A percentile compares a stretch with the other conserved stretches of the same genome.
Evolutionary conservation across 805 yeast species (phyloP).

Genomic region (Candida yuanshanica): DNA sequence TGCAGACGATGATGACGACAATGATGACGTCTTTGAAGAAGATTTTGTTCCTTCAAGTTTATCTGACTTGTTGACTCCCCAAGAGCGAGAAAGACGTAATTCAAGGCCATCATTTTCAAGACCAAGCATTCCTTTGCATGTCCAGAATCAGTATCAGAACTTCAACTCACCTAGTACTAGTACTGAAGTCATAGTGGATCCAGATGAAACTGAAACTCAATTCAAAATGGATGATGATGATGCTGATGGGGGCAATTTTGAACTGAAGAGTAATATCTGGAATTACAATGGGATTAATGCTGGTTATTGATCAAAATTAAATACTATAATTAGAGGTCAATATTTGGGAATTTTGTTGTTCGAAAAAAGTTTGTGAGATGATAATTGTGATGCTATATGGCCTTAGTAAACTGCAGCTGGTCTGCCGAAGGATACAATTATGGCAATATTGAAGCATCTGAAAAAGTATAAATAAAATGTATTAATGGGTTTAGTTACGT

Average conservation of each 20-base stretch:
- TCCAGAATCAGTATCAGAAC: neutral
- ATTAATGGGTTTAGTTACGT: too few relatives aligned
- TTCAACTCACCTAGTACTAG: neutral
- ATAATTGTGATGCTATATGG: too few relatives aligned
- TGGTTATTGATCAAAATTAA: neutral
- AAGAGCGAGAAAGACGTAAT: slow-evolving; percentile 64
- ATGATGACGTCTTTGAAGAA: slow-evolving; percentile 44
- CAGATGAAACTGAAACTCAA: slow-evolving; percentile 29
- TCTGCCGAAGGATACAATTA: too few relatives aligned
- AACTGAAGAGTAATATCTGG: neutral
- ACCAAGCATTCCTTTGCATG: slow-evolving; percentile 2
- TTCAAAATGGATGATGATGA: slow-evolving; percentile 32
- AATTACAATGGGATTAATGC: neutral
- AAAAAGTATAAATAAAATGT: too few relatives aligned
- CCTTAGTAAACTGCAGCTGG: too few relatives aligned
- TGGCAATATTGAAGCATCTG: too few relatives aligned
- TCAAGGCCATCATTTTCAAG: slow-evolving; percentile 41
- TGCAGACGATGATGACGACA: slow-evolving; percentile 31
- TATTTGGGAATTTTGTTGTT: too few relatives aligned
- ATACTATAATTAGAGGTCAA: too few relatives aligned
- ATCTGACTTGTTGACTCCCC: slow-evolving; percentile 77
- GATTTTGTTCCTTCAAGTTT: slow-evolving; percentile 80
- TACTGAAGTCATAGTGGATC: slow-evolving; percentile 8
- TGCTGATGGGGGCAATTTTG: too few relatives aligned
- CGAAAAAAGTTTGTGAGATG: too few relatives aligned